These are phyloP conservation scores for Byssoonygena ceratinophila DNA, from an alignment of 2,329 filamentous ascomycete genomes.

Conservation along the genomic window DNA sequence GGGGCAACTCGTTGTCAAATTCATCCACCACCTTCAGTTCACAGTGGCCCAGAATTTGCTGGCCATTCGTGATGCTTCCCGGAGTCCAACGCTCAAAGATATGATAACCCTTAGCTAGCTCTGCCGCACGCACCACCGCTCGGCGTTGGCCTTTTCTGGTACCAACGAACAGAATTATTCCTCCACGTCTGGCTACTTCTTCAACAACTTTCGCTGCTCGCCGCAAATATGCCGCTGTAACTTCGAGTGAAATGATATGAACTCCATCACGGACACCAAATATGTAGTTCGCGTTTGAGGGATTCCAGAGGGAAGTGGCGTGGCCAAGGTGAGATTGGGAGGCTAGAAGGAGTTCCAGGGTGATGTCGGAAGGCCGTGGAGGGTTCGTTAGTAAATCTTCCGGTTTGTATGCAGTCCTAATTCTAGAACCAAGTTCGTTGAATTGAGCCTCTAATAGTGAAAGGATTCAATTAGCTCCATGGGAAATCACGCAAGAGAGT, in stretches of 20 bases:
- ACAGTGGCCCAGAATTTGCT: conserved; percentile 68
- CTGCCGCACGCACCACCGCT: conserved; percentile 68
- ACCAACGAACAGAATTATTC: conserved; percentile 81
- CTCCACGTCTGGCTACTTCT: conserved; percentile 70
- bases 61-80: conserved; percentile 82
- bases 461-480: background rate
- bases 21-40: conserved; percentile 66
- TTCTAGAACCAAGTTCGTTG: conserved; percentile 25
- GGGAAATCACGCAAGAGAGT: background rate
- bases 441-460: conserved; percentile 23
- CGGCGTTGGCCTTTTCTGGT: conserved; percentile 72
- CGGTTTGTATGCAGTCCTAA: conserved; percentile 25
- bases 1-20: conserved; percentile 52
- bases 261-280: conserved; percentile 78
- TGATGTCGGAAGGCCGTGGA: conserved; percentile 66
- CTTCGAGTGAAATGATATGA: conserved; percentile 87
- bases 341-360: conserved; percentile 81
- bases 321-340: conserved; percentile 85
- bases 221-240: conserved; percentile 79
- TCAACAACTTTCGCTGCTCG: conserved; percentile 86
- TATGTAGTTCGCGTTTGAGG: conserved; percentile 86
- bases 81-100: conserved; percentile 89
- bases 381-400: conserved; percentile 51
- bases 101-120: conserved; percentile 69
- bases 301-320: conserved; percentile 85